Evolutionary conservation across 768 basidiomycete species (phyloP), one percentile per base, ranked within the genome.

Genomic region (Boletus reticulatus): DNA sequence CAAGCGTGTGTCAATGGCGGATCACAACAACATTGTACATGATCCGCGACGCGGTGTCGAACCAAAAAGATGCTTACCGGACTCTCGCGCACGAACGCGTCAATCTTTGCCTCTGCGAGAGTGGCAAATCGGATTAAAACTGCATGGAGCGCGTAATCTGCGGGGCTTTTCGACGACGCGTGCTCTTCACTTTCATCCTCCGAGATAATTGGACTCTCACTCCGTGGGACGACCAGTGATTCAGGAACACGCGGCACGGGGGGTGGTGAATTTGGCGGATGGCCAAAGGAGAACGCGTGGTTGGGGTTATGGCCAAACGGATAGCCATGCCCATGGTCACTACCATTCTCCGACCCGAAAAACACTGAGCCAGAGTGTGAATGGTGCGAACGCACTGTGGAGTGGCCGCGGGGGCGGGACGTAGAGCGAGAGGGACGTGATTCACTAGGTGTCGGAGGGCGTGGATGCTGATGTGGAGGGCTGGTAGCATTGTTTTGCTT

Each of bases 51-150:
- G 16, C n/a, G 29, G 34, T 10, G 14, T 32, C 16, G 16, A 53
- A 53, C 37, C 27, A 31, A 19, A 31, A 52, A 52, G n/a, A 54
- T 6, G 72, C 88, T 62, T 62, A 93, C 92, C 61, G 88, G 68
- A 41, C 80, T 78, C 56, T 86, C 80, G 11, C 80, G 81, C 52
- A 94, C 75, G 65, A 93, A 92, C 4, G 73, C 68, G 12, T 87
- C 83, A n/a, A 95, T 87, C 64, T 92, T 92, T 29, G 75, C 75
- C 70, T 96, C 92, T 2, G 91, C 89, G 6, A 82, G 76, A 1
- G 86, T 81, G 10, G 89, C 90, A 62, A 95, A 95, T 4, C 89
- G 85, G 41, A 92, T 89, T 68, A 95, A 94, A 7, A 95, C 81
- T 0, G 92, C 90, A 65, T 92, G 90, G 13, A 95, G 74, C 2